Evolutionary conservation across 306 rosid species (phyloP), one percentile per base, ranked within the genome.

Genomic region (Trichosanthes truncata): DNA sequence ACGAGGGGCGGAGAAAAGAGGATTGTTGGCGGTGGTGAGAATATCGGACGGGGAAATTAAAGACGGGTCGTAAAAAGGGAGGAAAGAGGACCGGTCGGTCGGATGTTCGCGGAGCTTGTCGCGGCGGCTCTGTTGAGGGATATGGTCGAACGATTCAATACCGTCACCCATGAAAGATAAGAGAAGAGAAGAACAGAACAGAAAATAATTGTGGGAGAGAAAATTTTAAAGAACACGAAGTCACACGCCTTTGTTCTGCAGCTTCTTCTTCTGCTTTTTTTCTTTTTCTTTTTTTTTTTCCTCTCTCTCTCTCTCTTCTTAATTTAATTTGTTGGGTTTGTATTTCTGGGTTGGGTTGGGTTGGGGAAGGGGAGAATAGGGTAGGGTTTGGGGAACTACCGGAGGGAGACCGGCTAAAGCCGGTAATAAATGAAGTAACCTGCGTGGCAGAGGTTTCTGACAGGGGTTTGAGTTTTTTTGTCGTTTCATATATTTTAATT

Each of bases 91-190:
- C 8, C 53, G 59, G 61, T 48, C 43, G n/a, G n/a, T n/a, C 17
- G 23, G 51, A 1, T 40, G 49, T 21, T 68, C 86, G 55, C 97
- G 79, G 33, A 92, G 96, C 82, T 92, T 92, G 36, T 90, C 96
- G 81, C 97, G 85, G 76, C 97, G 81, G 76, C 97, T 93, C 76
- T 93, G 96, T 55, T 90, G 97, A 3, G 97, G 96, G 18, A 89
- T 89, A 84, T 93, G 97, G 80, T 71, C 76, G 36, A 84, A 88
- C n/a, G 90, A 81, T 68, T 88, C 93, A 66, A 84, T 89, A 78
- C 88, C 88, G 71, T 90, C 92, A 63, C 89, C 96, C 97, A 93
- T 92, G 3, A 52, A 48, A 51, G 18, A n/a, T n/a, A n/a, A n/a
- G n/a, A 49, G 4, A 4, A 49, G n/a, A 46, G 4, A 46, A 11